Evolutionary conservation across 2,329 filamentous ascomycete genomes (phyloP).

Genomic region (Ophiostoma piceae): DNA sequence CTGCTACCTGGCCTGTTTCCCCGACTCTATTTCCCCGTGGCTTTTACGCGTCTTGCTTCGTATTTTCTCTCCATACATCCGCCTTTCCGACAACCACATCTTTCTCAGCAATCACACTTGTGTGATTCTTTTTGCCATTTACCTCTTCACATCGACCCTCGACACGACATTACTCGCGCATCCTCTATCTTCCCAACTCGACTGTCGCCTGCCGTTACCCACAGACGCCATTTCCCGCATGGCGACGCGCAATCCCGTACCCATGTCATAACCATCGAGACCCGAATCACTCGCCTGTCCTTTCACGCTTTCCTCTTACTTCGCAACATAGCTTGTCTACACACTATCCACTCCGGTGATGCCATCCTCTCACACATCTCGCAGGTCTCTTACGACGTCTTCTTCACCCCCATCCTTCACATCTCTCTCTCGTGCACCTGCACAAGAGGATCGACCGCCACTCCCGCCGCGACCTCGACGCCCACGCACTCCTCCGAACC

Average conservation of each 20-base stretch:
- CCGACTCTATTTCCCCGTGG: neutral
- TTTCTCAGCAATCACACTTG: neutral
- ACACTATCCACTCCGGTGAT: neutral
- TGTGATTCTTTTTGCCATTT: neutral
- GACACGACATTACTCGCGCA: neutral
- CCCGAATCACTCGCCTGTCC: neutral
- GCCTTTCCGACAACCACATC: neutral
- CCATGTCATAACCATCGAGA: constrained; percentile 4
- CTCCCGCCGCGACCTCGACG: constrained; percentile 24
- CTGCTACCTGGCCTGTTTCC: neutral
- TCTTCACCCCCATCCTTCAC: constrained; percentile 45
- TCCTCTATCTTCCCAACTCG: neutral
- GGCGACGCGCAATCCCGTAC: constrained; percentile 10
- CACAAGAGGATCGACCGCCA: constrained; percentile 50
- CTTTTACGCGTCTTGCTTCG: constrained; percentile 7
- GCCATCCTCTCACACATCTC: constrained; percentile 19
- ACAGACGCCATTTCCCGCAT: constrained; percentile 2
- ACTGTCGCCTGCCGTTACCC: neutral
- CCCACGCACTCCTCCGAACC: constrained; percentile 35
- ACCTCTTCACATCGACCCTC: neutral
- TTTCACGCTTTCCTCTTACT: neutral
- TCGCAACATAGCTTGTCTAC: neutral
- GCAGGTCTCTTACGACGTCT: constrained; percentile 49
- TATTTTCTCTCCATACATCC: neutral
- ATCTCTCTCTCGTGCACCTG: constrained; percentile 55